Conservation (phyloP, 163 green algal genomes). For the Prototheca wickerhamii region DNA sequence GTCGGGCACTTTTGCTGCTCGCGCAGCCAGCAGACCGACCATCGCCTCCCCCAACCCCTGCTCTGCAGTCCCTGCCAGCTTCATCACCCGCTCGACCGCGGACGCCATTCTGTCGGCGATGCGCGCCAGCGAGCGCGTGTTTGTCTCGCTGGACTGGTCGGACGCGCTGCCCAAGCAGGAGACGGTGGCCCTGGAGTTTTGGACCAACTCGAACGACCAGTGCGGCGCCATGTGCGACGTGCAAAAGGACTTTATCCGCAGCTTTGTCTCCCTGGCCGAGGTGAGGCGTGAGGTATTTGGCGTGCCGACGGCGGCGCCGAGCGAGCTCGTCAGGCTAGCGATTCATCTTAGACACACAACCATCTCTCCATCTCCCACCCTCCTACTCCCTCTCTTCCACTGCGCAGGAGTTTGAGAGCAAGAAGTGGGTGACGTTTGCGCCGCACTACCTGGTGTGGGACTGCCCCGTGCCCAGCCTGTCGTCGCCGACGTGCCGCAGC, state of each 20-base stretch:
- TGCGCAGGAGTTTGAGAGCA: slow-evolving; percentile 34
- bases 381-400: not conserved
- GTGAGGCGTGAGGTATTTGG: slow-evolving; percentile 11
- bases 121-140: slow-evolving; percentile 30
- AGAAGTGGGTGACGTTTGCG: slow-evolving; percentile 49
- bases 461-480: slow-evolving; percentile 28
- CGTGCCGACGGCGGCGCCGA: not conserved
- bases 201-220: slow-evolving; percentile 81
- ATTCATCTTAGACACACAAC: too few species aligned
- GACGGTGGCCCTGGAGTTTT: slow-evolving; percentile 74
- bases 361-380: not conserved
- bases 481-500: slow-evolving; percentile 42
- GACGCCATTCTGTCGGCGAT: slow-evolving; percentile 63
- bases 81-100: slow-evolving; percentile 62
- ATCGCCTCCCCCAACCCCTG: not conserved
- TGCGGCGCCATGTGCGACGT: slow-evolving; percentile 75
- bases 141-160: slow-evolving; percentile 68
- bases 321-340: too few species aligned
- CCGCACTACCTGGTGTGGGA: slow-evolving; percentile 87
- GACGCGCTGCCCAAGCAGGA: slow-evolving; percentile 53
- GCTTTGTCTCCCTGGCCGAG: slow-evolving; percentile 57
- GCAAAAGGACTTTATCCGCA: slow-evolving; percentile 70
- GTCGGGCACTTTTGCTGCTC: too few species aligned
- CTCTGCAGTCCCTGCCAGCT: slow-evolving; percentile 55
- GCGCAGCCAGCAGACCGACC: too few species aligned